Evolutionary conservation across 2,329 filamentous ascomycete genomes (phyloP), one percentile per base, ranked within the genome.

Genomic region (Coleophoma crateriformis): DNA sequence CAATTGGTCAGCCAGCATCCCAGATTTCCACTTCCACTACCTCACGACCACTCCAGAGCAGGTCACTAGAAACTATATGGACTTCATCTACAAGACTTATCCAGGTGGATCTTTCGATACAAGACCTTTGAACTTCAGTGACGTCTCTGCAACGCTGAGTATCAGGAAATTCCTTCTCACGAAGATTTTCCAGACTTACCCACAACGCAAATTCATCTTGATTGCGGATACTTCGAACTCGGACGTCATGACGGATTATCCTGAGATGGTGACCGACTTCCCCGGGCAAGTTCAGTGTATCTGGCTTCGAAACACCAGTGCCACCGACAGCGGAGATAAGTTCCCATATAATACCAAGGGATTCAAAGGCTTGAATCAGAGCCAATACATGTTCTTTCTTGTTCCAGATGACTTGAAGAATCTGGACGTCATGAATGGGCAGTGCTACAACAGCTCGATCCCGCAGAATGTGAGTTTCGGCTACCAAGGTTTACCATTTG

Each of bases 31-130:
- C 64, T 91, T 90, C 71, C 87, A 90, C 68, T 91, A 91, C 68
- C 74, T 91, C 17, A 91, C 87, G 0, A 91, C 87, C 0, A 89
- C 87, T 0, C 87, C 87, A 0, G 87, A 90, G 67, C 87, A 91
- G 64, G 77, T 82, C 4, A 89, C 87, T 0, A 75, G 87, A 39
- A 85, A 84, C 57, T 91, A 91, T 69, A 89, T 90, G 85, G 77
- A 86, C 48, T 85, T 86, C 67, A 90, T 91, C 65, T 90, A 87
- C 73, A 79, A 81, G 61, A 88, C 78, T 7, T 91, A 91, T 63
- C 88, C 88, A 0, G 77, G 83, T 13, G 88, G 88, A 40, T 87
- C 82, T 39, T 90, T 90, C 63, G 87, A 91, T 60, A 89, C 85
- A 1, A 79, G 86, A 0, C 87, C 88, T 0, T 76, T 91, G 17